A percentile compares a stretch with the other conserved stretches of the same genome.
phyloP scores from a whole-genome alignment of 2,329 filamentous ascomycete species.

The Lecanoromycetidae sp. region DNA sequence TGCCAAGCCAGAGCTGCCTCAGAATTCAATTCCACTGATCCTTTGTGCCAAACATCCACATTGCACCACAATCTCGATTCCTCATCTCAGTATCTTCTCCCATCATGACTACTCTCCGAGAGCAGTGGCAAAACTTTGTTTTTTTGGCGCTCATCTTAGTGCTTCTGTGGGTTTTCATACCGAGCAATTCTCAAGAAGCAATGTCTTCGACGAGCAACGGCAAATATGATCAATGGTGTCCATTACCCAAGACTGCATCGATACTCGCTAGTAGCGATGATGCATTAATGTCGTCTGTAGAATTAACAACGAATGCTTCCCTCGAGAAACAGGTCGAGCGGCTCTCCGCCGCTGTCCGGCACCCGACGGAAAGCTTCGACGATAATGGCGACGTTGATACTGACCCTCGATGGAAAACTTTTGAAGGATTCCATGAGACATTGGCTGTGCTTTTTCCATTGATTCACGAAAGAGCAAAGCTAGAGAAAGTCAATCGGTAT shows the following conservation, averaged over 20 bases:
- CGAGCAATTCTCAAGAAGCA: too few species aligned
- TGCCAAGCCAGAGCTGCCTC: too few species aligned
- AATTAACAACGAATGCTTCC: not conserved
- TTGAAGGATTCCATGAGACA: not conserved
- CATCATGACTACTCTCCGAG: too few species aligned
- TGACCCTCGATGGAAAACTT: slow-evolving; percentile 1
- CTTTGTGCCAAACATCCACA: too few species aligned
- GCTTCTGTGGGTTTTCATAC: too few species aligned
- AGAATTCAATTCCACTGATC: too few species aligned
- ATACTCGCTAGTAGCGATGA: not conserved
- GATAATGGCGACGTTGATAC: not conserved
- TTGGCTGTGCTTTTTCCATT: not conserved
- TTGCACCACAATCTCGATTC: too few species aligned
- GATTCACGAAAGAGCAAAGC: not conserved
- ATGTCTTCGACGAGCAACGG: not conserved
- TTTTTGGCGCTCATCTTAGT: too few species aligned
- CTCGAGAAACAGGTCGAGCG: not conserved
- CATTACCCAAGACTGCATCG: not conserved
- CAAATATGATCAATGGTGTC: not conserved
- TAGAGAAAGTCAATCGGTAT: slow-evolving; percentile 43
- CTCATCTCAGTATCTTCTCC: too few species aligned
- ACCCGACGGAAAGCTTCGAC: not conserved
- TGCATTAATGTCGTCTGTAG: not conserved
- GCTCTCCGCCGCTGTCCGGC: not conserved
- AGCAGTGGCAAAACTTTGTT: too few species aligned